Conservation (phyloP, 768 basidiomycete genomes). For the Lentinula sp. region DNA sequence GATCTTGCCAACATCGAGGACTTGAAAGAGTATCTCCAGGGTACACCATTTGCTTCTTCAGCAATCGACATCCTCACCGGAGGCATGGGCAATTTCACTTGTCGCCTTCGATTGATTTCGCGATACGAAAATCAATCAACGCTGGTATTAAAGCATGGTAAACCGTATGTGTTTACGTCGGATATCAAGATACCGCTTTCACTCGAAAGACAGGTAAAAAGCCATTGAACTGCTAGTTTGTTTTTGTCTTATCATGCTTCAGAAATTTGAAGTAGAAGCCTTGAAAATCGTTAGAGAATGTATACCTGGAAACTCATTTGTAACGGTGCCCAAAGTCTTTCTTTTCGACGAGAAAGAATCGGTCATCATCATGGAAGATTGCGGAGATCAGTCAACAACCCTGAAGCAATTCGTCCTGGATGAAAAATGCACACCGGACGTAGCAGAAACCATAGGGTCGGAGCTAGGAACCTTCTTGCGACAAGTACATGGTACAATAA, state of each 20-base stretch:
- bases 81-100: conserved; percentile 52
- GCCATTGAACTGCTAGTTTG: not conserved
- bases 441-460: conserved; percentile 40
- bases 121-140: conserved; percentile 37
- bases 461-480: conserved; percentile 53
- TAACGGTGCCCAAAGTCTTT: conserved; percentile 44
- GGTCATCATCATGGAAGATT: conserved; percentile 61
- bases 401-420: conserved; percentile 36
- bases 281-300: conserved; percentile 34
- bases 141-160: conserved; percentile 54
- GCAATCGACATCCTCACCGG: conserved; percentile 38
- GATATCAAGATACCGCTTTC: conserved; percentile 22
- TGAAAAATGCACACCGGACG: conserved; percentile 19
- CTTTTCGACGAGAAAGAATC: conserved; percentile 41
- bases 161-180: conserved; percentile 27
- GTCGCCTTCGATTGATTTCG: conserved; percentile 37
- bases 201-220: conserved; percentile 47
- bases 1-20: conserved; percentile 3
- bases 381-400: conserved; percentile 30
- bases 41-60: conserved; percentile 41
- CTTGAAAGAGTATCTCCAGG: conserved; percentile 32
- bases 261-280: conserved; percentile 37
- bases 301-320: conserved; percentile 28
- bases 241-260: not conserved
- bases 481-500: conserved; percentile 39